These are phyloP conservation scores for Xylaria palmicola DNA, from an alignment of 495 filamentous ascomycete species.

Conservation along the genomic window DNA sequence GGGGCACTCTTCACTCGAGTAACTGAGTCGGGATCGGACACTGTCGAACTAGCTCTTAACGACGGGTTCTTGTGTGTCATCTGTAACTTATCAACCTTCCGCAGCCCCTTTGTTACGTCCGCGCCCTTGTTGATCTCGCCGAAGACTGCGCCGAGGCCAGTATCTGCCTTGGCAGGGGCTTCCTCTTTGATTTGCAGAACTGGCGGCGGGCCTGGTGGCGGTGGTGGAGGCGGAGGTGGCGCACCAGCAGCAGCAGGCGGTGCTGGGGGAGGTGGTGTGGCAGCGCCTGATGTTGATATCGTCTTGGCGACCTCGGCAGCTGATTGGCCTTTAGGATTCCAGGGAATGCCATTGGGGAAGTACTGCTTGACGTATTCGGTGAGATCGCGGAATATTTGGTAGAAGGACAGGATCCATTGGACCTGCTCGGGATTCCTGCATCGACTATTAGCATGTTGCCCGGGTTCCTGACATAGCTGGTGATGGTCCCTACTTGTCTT, in stretches of 20 bases:
- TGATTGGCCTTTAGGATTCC: constrained; percentile 81
- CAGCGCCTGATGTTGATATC: constrained; percentile 33
- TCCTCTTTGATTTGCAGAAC: constrained; percentile 49
- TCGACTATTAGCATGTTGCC: neutral
- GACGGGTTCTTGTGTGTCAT: constrained; percentile 99
- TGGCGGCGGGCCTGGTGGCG: constrained; percentile 61
- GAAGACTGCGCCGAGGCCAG: constrained; percentile 83
- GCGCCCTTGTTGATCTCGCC: constrained; percentile 86
- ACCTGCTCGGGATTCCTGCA: constrained; percentile 71
- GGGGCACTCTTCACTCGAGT: constrained; percentile 74
- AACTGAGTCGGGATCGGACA: constrained; percentile 59
- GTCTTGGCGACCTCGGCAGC: constrained; percentile 64
- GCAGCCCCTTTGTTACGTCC: constrained; percentile 77
- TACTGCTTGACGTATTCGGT: constrained; percentile 77
- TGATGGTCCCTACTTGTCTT: constrained; percentile 69
- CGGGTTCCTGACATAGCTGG: too few species aligned
- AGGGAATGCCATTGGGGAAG: constrained; percentile 74
- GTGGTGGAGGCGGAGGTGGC: constrained; percentile 76
- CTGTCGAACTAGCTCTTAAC: constrained; percentile 70
- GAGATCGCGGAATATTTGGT: constrained; percentile 79
- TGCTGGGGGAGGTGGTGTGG: constrained; percentile 37
- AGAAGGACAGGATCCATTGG: constrained; percentile 85
- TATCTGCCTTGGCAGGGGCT: constrained; percentile 28
- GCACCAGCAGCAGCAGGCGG: constrained; percentile 58
- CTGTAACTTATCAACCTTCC: constrained; percentile 88